Percentiles rank a stretch among this genome's conserved stretches.
Conservation (phyloP, 305 asterid species). For the Fraxinus greggii region DNA sequence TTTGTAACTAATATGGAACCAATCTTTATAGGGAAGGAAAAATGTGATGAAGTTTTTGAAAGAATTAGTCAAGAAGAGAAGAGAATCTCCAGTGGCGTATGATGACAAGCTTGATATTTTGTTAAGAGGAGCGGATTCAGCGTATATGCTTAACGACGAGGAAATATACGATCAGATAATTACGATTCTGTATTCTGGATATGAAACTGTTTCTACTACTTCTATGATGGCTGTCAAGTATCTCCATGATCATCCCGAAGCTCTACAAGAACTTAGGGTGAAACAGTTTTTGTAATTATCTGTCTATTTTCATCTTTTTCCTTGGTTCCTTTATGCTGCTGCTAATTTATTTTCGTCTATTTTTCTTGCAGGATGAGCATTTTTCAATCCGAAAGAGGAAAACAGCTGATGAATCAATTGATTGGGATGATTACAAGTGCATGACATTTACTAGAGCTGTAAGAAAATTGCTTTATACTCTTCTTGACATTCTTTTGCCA, state of each 20-base stretch:
- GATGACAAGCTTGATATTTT: constrained; percentile 50
- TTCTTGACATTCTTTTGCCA: not conserved
- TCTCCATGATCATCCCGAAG: constrained; percentile 62
- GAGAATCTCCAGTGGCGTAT: constrained; percentile 26
- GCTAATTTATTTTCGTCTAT: not conserved
- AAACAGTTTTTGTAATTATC: not conserved
- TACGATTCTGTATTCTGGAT: constrained; percentile 62
- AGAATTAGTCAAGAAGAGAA: constrained; percentile 42
- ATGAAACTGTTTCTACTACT: constrained; percentile 65
- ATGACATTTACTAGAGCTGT: constrained; percentile 75
- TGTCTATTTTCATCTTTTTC: not conserved
- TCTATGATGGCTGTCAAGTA: constrained; percentile 73
- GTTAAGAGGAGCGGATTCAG: constrained; percentile 31
- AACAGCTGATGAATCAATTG: constrained; percentile 34
- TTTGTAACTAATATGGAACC: not conserved
- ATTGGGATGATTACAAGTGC: constrained; percentile 56
- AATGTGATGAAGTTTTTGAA: constrained; percentile 42
- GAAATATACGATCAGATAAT: constrained; percentile 64
- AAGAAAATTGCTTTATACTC: constrained; percentile 18
- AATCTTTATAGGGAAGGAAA: constrained; percentile 51
- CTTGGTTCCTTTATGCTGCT: not conserved
- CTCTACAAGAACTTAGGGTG: constrained; percentile 60
- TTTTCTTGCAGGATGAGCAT: constrained; percentile 55
- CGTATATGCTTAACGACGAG: constrained; percentile 38
- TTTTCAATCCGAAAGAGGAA: constrained; percentile 38